Evolutionary conservation across 768 basidiomycete genomes (phyloP).

Genomic region (Lentinus tigrinus): DNA sequence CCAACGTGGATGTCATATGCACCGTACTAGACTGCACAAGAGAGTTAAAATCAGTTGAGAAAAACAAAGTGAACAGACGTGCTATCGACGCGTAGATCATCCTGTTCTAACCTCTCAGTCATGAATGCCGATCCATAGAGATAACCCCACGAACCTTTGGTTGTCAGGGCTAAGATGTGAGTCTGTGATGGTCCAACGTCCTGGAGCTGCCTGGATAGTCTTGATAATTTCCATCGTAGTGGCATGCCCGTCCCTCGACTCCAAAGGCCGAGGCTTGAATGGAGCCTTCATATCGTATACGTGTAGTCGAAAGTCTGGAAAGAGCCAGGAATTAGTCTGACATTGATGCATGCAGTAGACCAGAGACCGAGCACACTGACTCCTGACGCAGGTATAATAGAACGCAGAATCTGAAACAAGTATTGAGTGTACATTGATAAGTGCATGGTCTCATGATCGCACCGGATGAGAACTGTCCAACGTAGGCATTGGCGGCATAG

Average conservation of each 20-base stretch:
- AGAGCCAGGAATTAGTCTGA: neutral
- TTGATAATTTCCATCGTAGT: slow-evolving; percentile 52
- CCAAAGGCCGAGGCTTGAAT: slow-evolving; percentile 15
- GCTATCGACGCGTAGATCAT: slow-evolving; percentile 94
- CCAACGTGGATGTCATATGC: slow-evolving; percentile 72
- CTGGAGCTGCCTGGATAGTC: slow-evolving; percentile 72
- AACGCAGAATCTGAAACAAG: slow-evolving; percentile 74
- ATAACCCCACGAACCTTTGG: slow-evolving; percentile 55
- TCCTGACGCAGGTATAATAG: slow-evolving; percentile 91
- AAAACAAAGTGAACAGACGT: slow-evolving; percentile 21
- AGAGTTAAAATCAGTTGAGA: neutral
- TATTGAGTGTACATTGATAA: neutral
- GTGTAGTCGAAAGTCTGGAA: slow-evolving; percentile 80
- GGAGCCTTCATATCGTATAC: slow-evolving; percentile 75
- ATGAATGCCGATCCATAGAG: neutral
- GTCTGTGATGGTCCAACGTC: slow-evolving; percentile 94
- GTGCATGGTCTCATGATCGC: neutral
- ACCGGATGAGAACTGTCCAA: slow-evolving; percentile 82
- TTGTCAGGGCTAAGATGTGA: slow-evolving; percentile 88
- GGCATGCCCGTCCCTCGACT: slow-evolving; percentile 40
- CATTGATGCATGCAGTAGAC: neutral
- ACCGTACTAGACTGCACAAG: slow-evolving; percentile 59
- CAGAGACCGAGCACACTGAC: slow-evolving; percentile 33
- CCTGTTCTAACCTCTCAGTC: slow-evolving; percentile 36
- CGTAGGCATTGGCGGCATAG: slow-evolving; percentile 75